Percentiles rank a stretch among this genome's conserved stretches.
phyloP scores from a whole-genome alignment of 495 filamentous ascomycete genomes.

The Lophiotrema nucula region DNA sequence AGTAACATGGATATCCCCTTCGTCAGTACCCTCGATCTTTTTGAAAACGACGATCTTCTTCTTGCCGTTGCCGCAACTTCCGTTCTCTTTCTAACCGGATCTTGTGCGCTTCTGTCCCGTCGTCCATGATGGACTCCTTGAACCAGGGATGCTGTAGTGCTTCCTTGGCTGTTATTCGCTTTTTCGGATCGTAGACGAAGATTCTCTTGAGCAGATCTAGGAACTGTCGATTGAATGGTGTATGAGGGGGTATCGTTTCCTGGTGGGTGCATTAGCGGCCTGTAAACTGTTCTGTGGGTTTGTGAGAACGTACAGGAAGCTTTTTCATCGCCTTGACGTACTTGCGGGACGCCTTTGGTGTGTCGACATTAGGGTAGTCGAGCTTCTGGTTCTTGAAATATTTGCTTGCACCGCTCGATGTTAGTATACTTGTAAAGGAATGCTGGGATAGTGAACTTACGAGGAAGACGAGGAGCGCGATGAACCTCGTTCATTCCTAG shows the following conservation, averaged over 20 bases:
- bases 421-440: conserved; percentile 2
- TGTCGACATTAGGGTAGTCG: conserved; percentile 86
- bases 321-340: conserved; percentile 96
- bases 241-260: conserved; percentile 85
- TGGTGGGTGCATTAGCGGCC: conserved; percentile 46
- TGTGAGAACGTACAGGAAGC: conserved; percentile 66
- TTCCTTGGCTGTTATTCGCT: conserved; percentile 86
- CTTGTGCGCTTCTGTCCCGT: conserved; percentile 79
- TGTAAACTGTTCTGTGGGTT: not conserved
- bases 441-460: conserved; percentile 56
- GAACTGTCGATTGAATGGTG: conserved; percentile 77
- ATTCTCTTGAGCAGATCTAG: conserved; percentile 85
- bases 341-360: conserved; percentile 80
- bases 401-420: conserved; percentile 44
- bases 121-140: conserved; percentile 76
- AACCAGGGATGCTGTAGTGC: conserved; percentile 95
- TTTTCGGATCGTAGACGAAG: conserved; percentile 90
- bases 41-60: conserved; percentile 17
- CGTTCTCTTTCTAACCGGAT: conserved; percentile 28
- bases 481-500: conserved; percentile 59
- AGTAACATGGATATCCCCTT: not conserved
- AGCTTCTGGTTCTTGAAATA: conserved; percentile 82
- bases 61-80: conserved; percentile 18
- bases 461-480: conserved; percentile 74
- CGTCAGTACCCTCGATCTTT: conserved; percentile 3